These are phyloP conservation scores for Globisporangium viniferum DNA, from an alignment of 352 stramenopile genomes.

Conservation along the genomic window DNA sequence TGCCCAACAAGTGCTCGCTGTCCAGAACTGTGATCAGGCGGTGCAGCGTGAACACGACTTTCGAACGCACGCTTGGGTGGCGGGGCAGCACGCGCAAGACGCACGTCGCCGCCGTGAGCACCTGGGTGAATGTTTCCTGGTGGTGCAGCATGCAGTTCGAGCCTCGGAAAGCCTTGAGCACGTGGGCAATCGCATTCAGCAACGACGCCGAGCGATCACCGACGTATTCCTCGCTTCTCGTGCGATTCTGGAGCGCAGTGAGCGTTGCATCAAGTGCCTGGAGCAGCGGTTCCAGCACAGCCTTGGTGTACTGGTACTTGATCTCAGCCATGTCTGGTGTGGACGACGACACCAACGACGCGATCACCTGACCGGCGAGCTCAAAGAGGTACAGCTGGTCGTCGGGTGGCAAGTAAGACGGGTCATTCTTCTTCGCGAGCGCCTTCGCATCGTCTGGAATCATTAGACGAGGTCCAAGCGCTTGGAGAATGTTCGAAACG, in stretches of 20 bases:
- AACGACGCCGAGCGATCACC: slow-evolving; percentile 53
- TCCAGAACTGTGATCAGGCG: slow-evolving; percentile 73
- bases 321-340: slow-evolving; percentile 42
- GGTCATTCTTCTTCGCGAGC: slow-evolving; percentile 33
- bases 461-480: slow-evolving; percentile 61
- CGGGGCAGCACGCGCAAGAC: slow-evolving; percentile 53
- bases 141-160: slow-evolving; percentile 71
- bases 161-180: slow-evolving; percentile 81
- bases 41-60: slow-evolving; percentile 81
- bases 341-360: slow-evolving; percentile 36
- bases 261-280: slow-evolving; percentile 59
- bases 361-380: slow-evolving; percentile 79
- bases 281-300: slow-evolving; percentile 69
- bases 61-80: slow-evolving; percentile 59
- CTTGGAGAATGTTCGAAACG: slow-evolving; percentile 64
- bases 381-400: slow-evolving; percentile 88
- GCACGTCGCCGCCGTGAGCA: slow-evolving; percentile 57
- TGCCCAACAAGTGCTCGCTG: slow-evolving; percentile 59
- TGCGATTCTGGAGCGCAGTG: slow-evolving; percentile 23
- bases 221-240: slow-evolving; percentile 36
- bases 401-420: slow-evolving; percentile 58
- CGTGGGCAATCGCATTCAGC: slow-evolving; percentile 76
- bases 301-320: slow-evolving; percentile 76
- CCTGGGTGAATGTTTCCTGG: slow-evolving; percentile 71
- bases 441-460: slow-evolving; percentile 43